Evolutionary conservation across 1,139 yeast genomes (phyloP).

Genomic region (Taiozyma sp.): DNA sequence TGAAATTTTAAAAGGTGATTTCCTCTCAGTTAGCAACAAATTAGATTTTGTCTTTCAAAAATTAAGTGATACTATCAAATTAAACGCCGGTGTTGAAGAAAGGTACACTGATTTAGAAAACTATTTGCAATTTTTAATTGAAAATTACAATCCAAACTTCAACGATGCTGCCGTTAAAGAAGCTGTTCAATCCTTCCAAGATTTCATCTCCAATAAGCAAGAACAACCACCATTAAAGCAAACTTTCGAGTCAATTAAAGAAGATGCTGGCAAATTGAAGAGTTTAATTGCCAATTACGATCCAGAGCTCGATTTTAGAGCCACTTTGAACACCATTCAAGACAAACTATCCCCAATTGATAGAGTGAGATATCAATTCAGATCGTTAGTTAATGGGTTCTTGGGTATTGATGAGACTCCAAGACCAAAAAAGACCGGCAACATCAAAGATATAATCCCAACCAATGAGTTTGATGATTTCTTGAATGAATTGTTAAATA

Average conservation of each 20-base stretch:
- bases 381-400: slow-evolving; percentile 19
- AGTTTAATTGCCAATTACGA: background rate
- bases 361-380: slow-evolving; percentile 11
- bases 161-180: slow-evolving; percentile 84
- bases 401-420: slow-evolving; percentile 17
- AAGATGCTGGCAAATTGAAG: background rate
- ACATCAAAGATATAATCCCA: slow-evolving; percentile 3
- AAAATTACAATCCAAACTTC: slow-evolving; percentile 79
- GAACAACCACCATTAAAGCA: background rate
- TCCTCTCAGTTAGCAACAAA: background rate
- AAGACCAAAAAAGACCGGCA: slow-evolving; percentile 1
- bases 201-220: slow-evolving; percentile 30
- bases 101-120: slow-evolving; percentile 33
- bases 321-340: slow-evolving; percentile 1
- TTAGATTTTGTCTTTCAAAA: slow-evolving; percentile 1
- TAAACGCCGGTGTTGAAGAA: slow-evolving; percentile 1
- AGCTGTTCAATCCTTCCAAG: slow-evolving; percentile 58
- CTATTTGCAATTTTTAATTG: slow-evolving; percentile 40
- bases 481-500: slow-evolving; percentile 19
- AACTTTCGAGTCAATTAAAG: background rate
- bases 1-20: background rate
- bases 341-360: slow-evolving; percentile 8
- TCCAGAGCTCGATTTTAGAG: background rate
- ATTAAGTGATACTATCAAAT: slow-evolving; percentile 1
- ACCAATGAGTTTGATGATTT: slow-evolving; percentile 11